A percentile compares a stretch with the other conserved stretches of the same genome.
Evolutionary conservation across 805 yeast species (phyloP).

Genomic region (Ogataea siamensis): DNA sequence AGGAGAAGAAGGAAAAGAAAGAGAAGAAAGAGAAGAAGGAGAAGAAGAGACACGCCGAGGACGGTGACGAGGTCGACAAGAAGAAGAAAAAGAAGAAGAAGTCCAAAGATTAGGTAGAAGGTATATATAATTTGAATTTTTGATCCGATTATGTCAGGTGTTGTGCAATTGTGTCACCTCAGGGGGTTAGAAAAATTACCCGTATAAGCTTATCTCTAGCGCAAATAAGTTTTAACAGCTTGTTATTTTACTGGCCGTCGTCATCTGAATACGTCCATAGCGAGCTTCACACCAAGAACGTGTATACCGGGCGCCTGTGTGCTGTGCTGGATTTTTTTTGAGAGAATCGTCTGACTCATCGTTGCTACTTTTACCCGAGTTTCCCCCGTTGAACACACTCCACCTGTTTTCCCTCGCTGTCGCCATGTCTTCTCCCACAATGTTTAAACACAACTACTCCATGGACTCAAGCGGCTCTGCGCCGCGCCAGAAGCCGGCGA

Average conservation of each 20-base stretch:
- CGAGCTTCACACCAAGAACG: too few species aligned
- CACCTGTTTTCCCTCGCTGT: too few species aligned
- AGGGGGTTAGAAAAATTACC: constrained; percentile 2
- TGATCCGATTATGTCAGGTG: constrained; percentile 6
- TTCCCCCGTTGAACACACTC: too few species aligned
- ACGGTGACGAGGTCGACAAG: constrained; percentile 15
- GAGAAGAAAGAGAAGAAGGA: constrained; percentile 39
- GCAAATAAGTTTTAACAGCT: too few species aligned
- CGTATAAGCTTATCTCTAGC: constrained; percentile 3
- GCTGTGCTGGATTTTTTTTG: not conserved
- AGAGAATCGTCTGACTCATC: not conserved
- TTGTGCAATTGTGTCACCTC: constrained; percentile 3
- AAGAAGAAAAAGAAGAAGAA: constrained; percentile 27
- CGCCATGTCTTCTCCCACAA: constrained; percentile 18
- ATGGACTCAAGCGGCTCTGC: constrained; percentile 2
- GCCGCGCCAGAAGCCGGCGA: not conserved
- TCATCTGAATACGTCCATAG: too few species aligned
- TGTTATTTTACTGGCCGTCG: too few species aligned
- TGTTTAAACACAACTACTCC: constrained; percentile 15
- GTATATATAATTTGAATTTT: constrained; percentile 6
- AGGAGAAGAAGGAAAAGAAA: constrained; percentile 35
- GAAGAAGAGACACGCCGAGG: constrained; percentile 21
- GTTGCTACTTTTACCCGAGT: not conserved
- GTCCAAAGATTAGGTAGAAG: constrained; percentile 28
- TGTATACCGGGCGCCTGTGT: too few species aligned